Percentiles rank a stretch among this genome's conserved stretches.
These are phyloP conservation scores for Vigna mungo DNA, from an alignment of 306 rosid species.

Conservation along the genomic window DNA sequence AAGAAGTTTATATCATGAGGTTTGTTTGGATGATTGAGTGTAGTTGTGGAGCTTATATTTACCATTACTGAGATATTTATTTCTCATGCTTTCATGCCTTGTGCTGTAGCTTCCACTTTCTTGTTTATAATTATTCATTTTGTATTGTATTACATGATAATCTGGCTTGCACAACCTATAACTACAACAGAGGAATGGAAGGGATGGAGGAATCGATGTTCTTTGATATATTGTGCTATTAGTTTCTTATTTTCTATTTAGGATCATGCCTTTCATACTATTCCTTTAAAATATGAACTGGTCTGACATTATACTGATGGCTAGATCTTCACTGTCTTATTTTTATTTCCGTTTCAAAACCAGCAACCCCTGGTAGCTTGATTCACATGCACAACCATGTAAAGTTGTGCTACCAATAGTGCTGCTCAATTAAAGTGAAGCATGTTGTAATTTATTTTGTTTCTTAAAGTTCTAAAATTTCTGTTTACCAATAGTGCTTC, in stretches of 20 bases:
- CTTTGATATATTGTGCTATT: neutral
- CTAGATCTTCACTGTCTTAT: neutral
- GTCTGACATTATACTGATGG: neutral
- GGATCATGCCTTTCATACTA: conserved; percentile 33
- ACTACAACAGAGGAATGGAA: conserved; percentile 4
- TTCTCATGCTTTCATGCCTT: conserved; percentile 18
- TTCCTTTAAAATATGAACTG: conserved; percentile 16
- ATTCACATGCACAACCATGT: neutral
- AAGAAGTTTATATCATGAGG: conserved; percentile 99
- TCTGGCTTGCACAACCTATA: conserved; percentile 12
- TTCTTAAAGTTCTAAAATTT: conserved; percentile 24
- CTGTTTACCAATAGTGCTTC: conserved; percentile 24
- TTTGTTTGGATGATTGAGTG: conserved; percentile 51
- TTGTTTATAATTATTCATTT: conserved; percentile 33
- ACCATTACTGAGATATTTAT: conserved; percentile 26
- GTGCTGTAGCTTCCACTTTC: conserved; percentile 14
- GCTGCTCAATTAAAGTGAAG: conserved; percentile 31
- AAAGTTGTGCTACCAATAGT: conserved; percentile 1
- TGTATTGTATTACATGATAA: conserved; percentile 23
- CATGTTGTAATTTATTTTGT: conserved; percentile 18
- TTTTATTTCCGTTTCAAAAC: conserved; percentile 20
- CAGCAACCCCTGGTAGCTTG: conserved; percentile 3
- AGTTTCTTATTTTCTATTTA: neutral
- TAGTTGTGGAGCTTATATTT: conserved; percentile 39
- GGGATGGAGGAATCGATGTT: conserved; percentile 23